Percentiles rank a stretch among this genome's conserved stretches.
Evolutionary conservation across 305 asterid species (phyloP).

Genomic region (Rubia tinctorum): DNA sequence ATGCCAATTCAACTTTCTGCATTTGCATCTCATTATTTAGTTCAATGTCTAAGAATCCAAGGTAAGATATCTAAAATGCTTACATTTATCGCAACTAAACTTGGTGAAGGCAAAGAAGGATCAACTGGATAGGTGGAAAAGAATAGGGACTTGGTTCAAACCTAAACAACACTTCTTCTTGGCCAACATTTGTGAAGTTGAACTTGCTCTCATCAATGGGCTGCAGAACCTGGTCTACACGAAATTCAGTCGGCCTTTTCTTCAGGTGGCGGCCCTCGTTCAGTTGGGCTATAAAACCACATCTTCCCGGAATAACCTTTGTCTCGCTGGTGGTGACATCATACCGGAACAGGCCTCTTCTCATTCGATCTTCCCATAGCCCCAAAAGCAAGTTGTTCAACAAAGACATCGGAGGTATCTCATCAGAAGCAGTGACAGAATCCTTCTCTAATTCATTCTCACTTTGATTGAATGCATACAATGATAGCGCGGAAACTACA

Average conservation of each 20-base stretch:
- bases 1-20: conserved; percentile 6
- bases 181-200: conserved; percentile 63
- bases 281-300: conserved; percentile 65
- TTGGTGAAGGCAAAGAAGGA: conserved; percentile 27
- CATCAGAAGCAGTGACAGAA: conserved; percentile 26
- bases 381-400: conserved; percentile 49
- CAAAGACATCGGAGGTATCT: conserved; percentile 30
- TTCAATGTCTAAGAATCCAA: not conserved
- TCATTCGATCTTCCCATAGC: conserved; percentile 66
- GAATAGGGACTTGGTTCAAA: conserved; percentile 50
- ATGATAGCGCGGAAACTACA: conserved; percentile 53
- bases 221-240: conserved; percentile 68
- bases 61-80: conserved; percentile 21
- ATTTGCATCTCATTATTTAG: conserved; percentile 8
- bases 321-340: conserved; percentile 66
- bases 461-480: conserved; percentile 44
- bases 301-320: conserved; percentile 48
- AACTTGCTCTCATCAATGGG: conserved; percentile 58
- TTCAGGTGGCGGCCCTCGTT: conserved; percentile 77
- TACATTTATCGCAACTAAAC: conserved; percentile 57
- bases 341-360: conserved; percentile 55
- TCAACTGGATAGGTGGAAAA: conserved; percentile 29
- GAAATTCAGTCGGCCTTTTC: conserved; percentile 70
- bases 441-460: conserved; percentile 29
- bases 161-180: conserved; percentile 67